Base-by-base conservation (phyloP, 306 rosid species). In the Crotalaria pallida region DNA sequence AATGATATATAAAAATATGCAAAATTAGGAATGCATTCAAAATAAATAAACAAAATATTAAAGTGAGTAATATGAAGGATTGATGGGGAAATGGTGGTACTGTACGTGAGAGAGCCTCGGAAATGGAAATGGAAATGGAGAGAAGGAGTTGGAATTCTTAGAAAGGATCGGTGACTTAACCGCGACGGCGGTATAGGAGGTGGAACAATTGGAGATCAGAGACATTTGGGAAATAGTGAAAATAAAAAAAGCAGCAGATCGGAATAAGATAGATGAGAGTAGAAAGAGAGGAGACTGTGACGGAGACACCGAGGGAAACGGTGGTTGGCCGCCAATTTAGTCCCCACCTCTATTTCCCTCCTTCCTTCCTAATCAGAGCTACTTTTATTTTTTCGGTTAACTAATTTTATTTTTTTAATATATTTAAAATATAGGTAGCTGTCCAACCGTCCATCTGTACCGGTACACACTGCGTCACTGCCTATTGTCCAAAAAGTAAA, bases 141-240 rank as follows among this genome's bases (percentile, higher is more conserved):
- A 73, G 17, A 36, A 1, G 44, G 80, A 26, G 24, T 49, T 75
- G 60, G 73, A 52, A n/a, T 73, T 64, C 57, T n/a, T n/a, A n/a
- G n/a, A n/a, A n/a, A n/a, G n/a, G n/a, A 52, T 40, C 71, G 67
- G 50, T 12, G 44, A 48, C 55, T 63, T 5, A 8, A 82, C 45
- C 33, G 81, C 84, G 44, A 63, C 38, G 49, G 29, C 78, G 56
- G 48, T 58, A 71, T 75, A 74, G 77, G 83, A 75, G 7, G 87
- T 66, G 31, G 80, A 16, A 17, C 80, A 87, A 72, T 84, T 82
- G 73, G 91, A 76, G 53, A 83, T 58, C 15, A 70, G 71, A 74
- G 90, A 69, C 98, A 93, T 88, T 75, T 50, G 27, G 7, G 41
- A 7, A 34, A 7, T 15, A 17, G 10, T 22, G 58, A 50, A 9